phyloP scores from a whole-genome alignment of 106 monocot genomes.

The Dactylorhiza incarnata region DNA sequence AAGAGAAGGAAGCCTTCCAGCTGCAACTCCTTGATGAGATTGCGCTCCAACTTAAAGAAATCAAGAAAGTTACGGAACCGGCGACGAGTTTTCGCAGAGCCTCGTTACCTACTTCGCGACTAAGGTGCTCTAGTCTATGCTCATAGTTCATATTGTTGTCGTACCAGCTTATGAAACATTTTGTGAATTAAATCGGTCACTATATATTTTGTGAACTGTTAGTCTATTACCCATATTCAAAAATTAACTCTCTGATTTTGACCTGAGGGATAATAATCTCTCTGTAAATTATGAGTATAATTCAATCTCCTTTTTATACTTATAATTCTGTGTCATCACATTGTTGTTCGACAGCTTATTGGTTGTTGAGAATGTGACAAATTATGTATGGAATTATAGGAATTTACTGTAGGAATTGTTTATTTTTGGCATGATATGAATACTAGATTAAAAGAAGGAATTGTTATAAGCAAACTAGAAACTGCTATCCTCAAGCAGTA shows the following conservation, averaged over 20 bases:
- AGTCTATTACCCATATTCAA: background rate
- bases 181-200: background rate
- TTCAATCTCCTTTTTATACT: background rate
- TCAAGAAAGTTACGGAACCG: conserved; percentile 32
- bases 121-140: conserved; percentile 21
- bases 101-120: conserved; percentile 36
- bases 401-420: no score
- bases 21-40: conserved; percentile 63
- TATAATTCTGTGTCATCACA: background rate
- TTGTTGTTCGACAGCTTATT: no score
- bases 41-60: conserved; percentile 43
- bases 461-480: no score
- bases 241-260: background rate
- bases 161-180: background rate
- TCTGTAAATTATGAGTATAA: background rate
- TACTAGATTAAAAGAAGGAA: no score
- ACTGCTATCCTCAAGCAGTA: no score
- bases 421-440: no score
- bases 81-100: conserved; percentile 17
- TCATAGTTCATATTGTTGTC: background rate
- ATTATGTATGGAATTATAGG: no score
- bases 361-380: no score
- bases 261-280: background rate
- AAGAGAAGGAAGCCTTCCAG: conserved; percentile 38
- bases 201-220: background rate